Base-by-base conservation (phyloP, 345 rosid genomes). In the Eucalyptus curtisii region DNA sequence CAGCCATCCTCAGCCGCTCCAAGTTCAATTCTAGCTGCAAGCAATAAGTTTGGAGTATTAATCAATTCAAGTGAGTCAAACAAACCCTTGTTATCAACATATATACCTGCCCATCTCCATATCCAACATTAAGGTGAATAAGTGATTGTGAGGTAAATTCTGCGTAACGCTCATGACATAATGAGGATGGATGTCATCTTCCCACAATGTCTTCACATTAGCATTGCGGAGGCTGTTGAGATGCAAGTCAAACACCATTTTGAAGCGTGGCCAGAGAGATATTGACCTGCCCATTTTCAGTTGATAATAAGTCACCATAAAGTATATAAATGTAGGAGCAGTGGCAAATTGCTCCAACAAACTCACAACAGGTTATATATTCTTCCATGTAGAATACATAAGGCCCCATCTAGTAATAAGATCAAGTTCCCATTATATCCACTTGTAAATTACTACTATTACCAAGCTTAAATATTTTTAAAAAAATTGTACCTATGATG, bases 161-260 rank as follows among this genome's bases (percentile, higher is more conserved):
- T 79, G 99, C 99, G 89, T 98, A 98, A 86, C 98, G 99, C 92
- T 95, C 99, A 96, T 97, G 88, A 98, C 99, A 95, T 97, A 98
- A 90, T 98, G 99, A 91, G 99, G 98, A 93, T 98, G 99, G 80
- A 95, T 93, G 90, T 98, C 99, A 93, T 98, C 99, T 91, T 98
- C 99, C 99, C 98, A 98, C 92, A 98, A 90, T 50, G 95, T 94
- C 95, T 92, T 97, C 57, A 97, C 91, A 89, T 93, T 96, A 89
- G 99, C 99, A 94, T 94, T 96, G 49, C 97, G 97, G 86, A 98
- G 93, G 91, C 99, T 97, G 92, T 93, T 94, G 91, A 98, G 95
- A 88, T 98, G 99, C 93, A 95, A 88, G 92, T 98, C 99, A 88
- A 96, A 98, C 48, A 97, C 98, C 98, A 97, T 92, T 93, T 98